Conservation (phyloP, 805 yeast genomes). For the Saccharomycopsis sp. region DNA sequence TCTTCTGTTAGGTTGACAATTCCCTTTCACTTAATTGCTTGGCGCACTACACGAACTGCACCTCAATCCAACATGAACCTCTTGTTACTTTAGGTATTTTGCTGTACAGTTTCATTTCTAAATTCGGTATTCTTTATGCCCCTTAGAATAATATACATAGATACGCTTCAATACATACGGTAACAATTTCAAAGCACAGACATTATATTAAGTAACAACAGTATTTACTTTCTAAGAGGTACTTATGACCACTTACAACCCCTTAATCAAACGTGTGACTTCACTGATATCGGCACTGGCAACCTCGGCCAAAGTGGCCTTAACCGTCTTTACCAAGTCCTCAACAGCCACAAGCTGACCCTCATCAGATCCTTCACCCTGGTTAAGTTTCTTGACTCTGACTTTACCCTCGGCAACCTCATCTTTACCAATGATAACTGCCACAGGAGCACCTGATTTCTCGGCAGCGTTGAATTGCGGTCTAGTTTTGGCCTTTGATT, state of each 20-base stretch:
- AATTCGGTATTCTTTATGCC: no score
- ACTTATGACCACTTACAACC: constrained; percentile 41
- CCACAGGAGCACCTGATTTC: constrained; percentile 82
- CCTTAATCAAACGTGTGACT: constrained; percentile 55
- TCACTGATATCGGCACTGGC: constrained; percentile 43
- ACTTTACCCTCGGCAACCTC: constrained; percentile 77
- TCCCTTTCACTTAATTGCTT: no score
- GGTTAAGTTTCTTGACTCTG: constrained; percentile 83
- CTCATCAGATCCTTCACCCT: constrained; percentile 79
- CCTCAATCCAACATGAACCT: no score
- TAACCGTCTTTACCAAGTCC: constrained; percentile 49
- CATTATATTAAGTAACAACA: no score
- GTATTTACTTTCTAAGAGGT: no score
- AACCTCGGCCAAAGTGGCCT: constrained; percentile 46
- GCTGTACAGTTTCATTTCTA: no score
- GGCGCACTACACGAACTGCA: no score
- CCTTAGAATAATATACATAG: no score
- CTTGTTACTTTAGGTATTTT: no score
- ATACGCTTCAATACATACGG: no score
- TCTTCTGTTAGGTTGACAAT: no score
- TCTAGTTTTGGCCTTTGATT: constrained; percentile 88
- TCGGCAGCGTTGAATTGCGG: constrained; percentile 98
- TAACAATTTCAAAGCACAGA: no score
- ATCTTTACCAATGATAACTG: constrained; percentile 93
- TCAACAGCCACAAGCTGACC: constrained; percentile 70